Evolutionary conservation across 176 grass and related monocot species (phyloP).

Genomic region (Leersia perrieri): DNA sequence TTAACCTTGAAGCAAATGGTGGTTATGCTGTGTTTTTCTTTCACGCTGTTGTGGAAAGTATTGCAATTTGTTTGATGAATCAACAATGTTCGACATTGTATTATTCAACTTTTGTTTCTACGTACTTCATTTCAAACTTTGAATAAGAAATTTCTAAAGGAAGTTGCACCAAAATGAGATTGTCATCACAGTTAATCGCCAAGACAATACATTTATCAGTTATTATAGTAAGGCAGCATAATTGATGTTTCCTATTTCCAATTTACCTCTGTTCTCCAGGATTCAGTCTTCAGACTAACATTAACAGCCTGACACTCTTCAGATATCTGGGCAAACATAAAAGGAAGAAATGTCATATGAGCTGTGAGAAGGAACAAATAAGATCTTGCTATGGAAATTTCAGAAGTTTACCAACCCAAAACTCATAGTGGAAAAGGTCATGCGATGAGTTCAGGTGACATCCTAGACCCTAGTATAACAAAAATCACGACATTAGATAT

Average conservation of each 20-base stretch:
- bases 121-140: too few species aligned
- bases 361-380: slow-evolving; percentile 20
- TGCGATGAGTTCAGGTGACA: slow-evolving; percentile 85
- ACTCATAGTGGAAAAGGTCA: slow-evolving; percentile 96
- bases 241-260: background rate
- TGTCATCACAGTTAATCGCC: too few species aligned
- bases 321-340: slow-evolving; percentile 63
- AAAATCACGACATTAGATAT: slow-evolving; percentile 32
- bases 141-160: too few species aligned
- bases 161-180: too few species aligned
- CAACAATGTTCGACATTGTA: too few species aligned
- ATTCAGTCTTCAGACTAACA: slow-evolving; percentile 78
- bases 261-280: slow-evolving; percentile 78
- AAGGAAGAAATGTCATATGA: slow-evolving; percentile 29
- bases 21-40: too few species aligned
- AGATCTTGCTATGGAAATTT: slow-evolving; percentile 30
- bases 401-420: slow-evolving; percentile 87
- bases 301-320: slow-evolving; percentile 83
- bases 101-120: too few species aligned
- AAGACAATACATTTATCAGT: background rate
- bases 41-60: too few species aligned
- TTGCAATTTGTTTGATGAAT: too few species aligned
- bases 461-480: slow-evolving; percentile 67
- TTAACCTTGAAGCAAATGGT: background rate
- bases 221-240: background rate